phyloP scores from a whole-genome alignment of 2,329 filamentous ascomycete genomes.

The Xylariaceae sp. region DNA sequence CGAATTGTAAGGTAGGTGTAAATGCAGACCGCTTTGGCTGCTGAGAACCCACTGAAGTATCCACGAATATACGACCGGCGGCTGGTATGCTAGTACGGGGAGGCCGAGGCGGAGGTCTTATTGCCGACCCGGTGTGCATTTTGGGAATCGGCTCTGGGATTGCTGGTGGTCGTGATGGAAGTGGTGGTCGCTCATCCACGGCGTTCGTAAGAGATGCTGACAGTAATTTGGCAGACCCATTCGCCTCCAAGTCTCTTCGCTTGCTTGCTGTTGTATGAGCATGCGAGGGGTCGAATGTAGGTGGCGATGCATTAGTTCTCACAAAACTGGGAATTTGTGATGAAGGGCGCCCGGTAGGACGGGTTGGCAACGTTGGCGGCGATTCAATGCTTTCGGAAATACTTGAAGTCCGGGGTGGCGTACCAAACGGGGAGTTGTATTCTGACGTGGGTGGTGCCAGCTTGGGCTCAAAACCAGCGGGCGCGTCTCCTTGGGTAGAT shows the following conservation, averaged over 20 bases:
- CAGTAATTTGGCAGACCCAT: constrained; percentile 35
- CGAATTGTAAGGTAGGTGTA: constrained; percentile 40
- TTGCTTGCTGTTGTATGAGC: constrained; percentile 43
- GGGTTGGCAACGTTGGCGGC: constrained; percentile 44
- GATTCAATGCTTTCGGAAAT: constrained; percentile 46
- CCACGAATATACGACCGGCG: constrained; percentile 19
- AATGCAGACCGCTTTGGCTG: constrained; percentile 40
- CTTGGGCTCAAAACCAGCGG: constrained; percentile 32
- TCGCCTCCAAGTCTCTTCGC: constrained; percentile 40
- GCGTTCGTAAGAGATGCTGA: constrained; percentile 39
- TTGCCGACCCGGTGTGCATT: constrained; percentile 25
- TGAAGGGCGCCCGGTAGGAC: constrained; percentile 44
- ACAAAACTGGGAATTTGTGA: constrained; percentile 25
- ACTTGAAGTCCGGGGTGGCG: constrained; percentile 70
- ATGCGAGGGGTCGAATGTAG: constrained; percentile 47
- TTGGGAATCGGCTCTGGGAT: constrained; percentile 32
- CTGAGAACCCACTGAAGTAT: constrained; percentile 22
- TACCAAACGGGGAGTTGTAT: constrained; percentile 72
- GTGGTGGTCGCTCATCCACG: constrained; percentile 42
- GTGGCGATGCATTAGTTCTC: constrained; percentile 32
- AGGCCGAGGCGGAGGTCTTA: constrained; percentile 42
- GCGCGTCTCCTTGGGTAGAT: constrained; percentile 34
- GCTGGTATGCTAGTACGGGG: constrained; percentile 33
- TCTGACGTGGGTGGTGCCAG: constrained; percentile 37
- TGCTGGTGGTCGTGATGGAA: constrained; percentile 45